Evolutionary conservation across 306 rosid species (phyloP), one percentile per base, ranked within the genome.

Genomic region (Calophaca sinica): DNA sequence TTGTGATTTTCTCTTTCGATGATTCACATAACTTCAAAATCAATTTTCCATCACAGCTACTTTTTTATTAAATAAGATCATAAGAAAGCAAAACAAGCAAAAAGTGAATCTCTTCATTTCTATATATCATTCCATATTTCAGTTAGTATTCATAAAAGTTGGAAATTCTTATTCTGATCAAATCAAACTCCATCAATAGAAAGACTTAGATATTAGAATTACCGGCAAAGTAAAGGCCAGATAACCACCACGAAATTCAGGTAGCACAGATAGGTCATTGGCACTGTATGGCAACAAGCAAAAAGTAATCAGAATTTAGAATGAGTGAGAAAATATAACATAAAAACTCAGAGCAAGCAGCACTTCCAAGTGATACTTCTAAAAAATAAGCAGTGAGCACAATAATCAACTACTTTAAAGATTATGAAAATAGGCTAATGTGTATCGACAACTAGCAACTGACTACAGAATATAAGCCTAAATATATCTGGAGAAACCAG

Each of bases 171-270:
- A 32, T 55, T 76, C 59, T 79, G 39, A 9, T 57, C 33, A 20
- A 20, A 20, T 20, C 0, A 3, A 71, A 58, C 72, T 41, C 9
- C 68, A 15, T 10, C 62, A 68, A 55, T 55, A 53, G 65, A 48
- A 58, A 62, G 62, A 71, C 52, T 57, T 52, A 68, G 49, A 72
- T 46, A 70, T 58, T 14, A 42, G 58, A 72, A 76, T 62, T 84
- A 94, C 98, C 96, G 36, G 89, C 63, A 84, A 73, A 51, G 96
- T 91, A 80, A 94, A 91, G 68, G 96, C 98, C 70, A 87, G 85
- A 90, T 91, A 94, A 78, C 96, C 91, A 85, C 98, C 99, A 20
- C 93, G 90, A 79, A 87, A 66, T 81, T 89, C 89, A 29, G 93
- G 81, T 51, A 68, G 81, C 71, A 89, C 85, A 75, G 93, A 86